Evolutionary conservation across 768 basidiomycete genomes (phyloP), one percentile per base, ranked within the genome.

Genomic region (Mycena kentingensis): DNA sequence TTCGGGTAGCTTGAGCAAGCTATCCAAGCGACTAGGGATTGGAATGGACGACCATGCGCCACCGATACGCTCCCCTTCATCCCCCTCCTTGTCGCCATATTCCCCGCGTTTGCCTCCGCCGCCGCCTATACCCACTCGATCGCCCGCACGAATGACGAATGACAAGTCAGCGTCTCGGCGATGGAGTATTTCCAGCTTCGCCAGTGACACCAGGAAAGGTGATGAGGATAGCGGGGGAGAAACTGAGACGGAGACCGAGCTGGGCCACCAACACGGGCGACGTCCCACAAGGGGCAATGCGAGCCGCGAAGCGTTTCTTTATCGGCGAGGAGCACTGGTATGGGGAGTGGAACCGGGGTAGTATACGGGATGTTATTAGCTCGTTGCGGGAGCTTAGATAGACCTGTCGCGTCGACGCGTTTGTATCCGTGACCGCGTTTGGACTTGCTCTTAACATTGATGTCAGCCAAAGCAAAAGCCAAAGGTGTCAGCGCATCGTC

Each of bases 401-500:
- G n/a, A n/a, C n/a, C n/a, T n/a, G n/a, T n/a, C n/a, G n/a, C 3
- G n/a, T 39, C 28, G 31, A 43, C 50, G 49, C 55, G 51, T 52
- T 49, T 4, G n/a, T 13, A 8, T 2, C 4, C 8, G 4, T 12
- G 6, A 10, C 32, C 32, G 10, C 32, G 10, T 34, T 62, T 49
- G 51, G 63, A 8, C 25, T 39, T 34, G 16, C n/a, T 12, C 21
- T 3, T 19, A 77, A 80, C 80, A 70, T 76, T 11, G 77, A 82
- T 29, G 68, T 55, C 73, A 4, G 77, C 74, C 66, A 88, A 86
- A 66, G 77, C 83, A 0, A 87, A 81, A 63, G 84, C 83, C 15
- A 81, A 83, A 31, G 87, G 87, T 7, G 77, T 90, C 63, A 88
- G 82, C 54, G 77, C 85, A 4, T 79, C 77, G 52, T 90, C 91